A percentile compares a stretch with the other conserved stretches of the same genome.
These are phyloP conservation scores for Calonectria pseudoreteaudii DNA, from an alignment of 2,329 filamentous ascomycete genomes.

Conservation along the genomic window DNA sequence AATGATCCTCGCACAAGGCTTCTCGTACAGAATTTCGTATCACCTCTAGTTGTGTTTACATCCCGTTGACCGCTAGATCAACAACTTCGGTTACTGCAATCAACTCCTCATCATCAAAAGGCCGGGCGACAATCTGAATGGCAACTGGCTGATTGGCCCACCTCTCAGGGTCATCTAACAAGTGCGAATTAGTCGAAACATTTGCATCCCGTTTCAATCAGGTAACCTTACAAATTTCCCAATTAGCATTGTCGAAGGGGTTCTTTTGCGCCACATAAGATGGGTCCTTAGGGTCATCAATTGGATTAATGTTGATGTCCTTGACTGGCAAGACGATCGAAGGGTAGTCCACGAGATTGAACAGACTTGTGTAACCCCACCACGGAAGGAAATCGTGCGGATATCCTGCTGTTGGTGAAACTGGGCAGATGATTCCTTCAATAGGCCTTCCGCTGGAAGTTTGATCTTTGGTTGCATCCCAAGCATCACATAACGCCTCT, in stretches of 20 bases:
- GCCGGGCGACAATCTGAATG: not conserved
- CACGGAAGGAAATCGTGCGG: not conserved
- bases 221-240: not conserved
- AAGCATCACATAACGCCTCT: not conserved
- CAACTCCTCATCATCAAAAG: not conserved
- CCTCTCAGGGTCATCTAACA: not conserved
- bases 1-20: too few relatives aligned
- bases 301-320: not conserved
- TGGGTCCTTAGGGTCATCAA: not conserved
- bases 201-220: not conserved
- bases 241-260: not conserved
- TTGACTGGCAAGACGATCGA: not conserved
- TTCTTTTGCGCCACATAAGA: not conserved
- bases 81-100: not conserved
- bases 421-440: not conserved
- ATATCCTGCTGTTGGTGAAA: not conserved
- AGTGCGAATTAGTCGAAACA: too few relatives aligned
- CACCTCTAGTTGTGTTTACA: accelerated
- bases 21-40: not conserved
- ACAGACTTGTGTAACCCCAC: not conserved
- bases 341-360: not conserved
- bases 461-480: not conserved
- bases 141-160: not conserved
- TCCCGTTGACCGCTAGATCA: not conserved
- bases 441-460: not conserved